A percentile compares a stretch with the other conserved stretches of the same genome.
Evolutionary conservation across 2,329 filamentous ascomycete genomes (phyloP).

Genomic region (Fusarium floridanum): DNA sequence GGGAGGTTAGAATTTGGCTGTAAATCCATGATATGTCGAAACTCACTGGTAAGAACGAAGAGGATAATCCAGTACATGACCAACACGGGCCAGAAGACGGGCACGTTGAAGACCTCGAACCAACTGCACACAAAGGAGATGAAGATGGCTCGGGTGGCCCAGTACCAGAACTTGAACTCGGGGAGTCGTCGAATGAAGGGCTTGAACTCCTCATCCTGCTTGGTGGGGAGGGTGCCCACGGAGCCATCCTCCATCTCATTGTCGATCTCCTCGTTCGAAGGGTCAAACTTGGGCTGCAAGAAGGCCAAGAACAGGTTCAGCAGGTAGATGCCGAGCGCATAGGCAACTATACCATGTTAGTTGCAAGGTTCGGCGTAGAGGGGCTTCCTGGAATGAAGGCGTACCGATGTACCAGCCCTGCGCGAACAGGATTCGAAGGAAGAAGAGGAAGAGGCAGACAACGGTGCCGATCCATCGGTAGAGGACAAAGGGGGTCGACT

Average conservation of each 20-base stretch:
- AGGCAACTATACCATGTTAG: conserved; percentile 77
- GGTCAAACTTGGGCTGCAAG: conserved; percentile 98
- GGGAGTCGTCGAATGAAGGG: conserved; percentile 96
- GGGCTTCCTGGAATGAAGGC: conserved; percentile 40
- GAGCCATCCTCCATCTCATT: conserved; percentile 97
- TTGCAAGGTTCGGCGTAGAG: not conserved
- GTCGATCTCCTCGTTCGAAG: conserved; percentile 89
- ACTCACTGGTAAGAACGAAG: conserved; percentile 93
- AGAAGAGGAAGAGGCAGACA: conserved; percentile 82
- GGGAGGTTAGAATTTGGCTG: conserved; percentile 6
- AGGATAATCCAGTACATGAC: conserved; percentile 99
- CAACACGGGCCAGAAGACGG: conserved; percentile 98
- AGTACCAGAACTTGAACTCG: conserved; percentile 99
- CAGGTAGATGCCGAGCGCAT: conserved; percentile 98
- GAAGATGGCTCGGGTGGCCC: conserved; percentile 86
- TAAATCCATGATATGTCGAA: not conserved
- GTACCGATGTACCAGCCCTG: conserved; percentile 99
- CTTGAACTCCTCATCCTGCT: conserved; percentile 96
- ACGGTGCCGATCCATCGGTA: conserved; percentile 94
- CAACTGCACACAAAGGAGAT: conserved; percentile 91
- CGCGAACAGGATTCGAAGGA: conserved; percentile 87
- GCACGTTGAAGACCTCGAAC: conserved; percentile 95
- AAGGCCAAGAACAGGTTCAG: conserved; percentile 99
- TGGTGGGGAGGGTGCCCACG: conserved; percentile 85
- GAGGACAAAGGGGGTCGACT: conserved; percentile 87